Evolutionary conservation across 176 grass and related monocot species (phyloP), one percentile per base, ranked within the genome.

Genomic region (Avena sativa): DNA sequence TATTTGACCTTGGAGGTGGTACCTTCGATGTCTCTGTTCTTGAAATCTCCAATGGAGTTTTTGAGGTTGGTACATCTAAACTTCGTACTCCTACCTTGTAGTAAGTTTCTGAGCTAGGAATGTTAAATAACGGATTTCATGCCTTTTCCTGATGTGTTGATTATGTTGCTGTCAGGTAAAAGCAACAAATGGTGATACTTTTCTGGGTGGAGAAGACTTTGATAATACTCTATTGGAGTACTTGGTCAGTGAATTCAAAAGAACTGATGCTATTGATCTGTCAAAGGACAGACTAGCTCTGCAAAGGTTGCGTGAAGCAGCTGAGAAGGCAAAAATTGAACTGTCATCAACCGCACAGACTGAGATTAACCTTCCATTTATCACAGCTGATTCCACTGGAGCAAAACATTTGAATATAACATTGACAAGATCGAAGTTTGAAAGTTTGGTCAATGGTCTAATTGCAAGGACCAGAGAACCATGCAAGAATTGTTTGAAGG

Each of bases 161-260:
- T 79, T 62, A 36, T 61, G 46, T 32, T 63, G 2, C 48, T 86
- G 62, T 48, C 55, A 90, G 88, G 88, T 86, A 17, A 90, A 90
- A 81, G 77, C 88, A 86, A 90, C 88, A 69, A 90, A 90, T 51
- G 88, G 83, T 61, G 83, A 90, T 79, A 86, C 88, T 59, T 89
- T 89, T 53, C 55, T 89, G 58, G 83, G 83, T 36, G 83, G 83
- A 56, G 88, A 89, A 62, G 88, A 89, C 60, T 89, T 89, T 69
- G 88, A 89, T 72, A 89, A 85, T 81, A 79, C 59, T 55, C 69
- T 85, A 5, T 71, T 89, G 48, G 88, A 85, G 28, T 89, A 67
- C 72, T 81, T 89, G 58, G 57, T 81, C n/a, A 59, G 71, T 85
- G 88, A 89, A 85, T 89, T 85, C 61, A 86, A 85, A 66, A 74